Evolutionary conservation across 176 grass and related monocot genomes (phyloP).

Genomic region (Bonia amplexicaulis): DNA sequence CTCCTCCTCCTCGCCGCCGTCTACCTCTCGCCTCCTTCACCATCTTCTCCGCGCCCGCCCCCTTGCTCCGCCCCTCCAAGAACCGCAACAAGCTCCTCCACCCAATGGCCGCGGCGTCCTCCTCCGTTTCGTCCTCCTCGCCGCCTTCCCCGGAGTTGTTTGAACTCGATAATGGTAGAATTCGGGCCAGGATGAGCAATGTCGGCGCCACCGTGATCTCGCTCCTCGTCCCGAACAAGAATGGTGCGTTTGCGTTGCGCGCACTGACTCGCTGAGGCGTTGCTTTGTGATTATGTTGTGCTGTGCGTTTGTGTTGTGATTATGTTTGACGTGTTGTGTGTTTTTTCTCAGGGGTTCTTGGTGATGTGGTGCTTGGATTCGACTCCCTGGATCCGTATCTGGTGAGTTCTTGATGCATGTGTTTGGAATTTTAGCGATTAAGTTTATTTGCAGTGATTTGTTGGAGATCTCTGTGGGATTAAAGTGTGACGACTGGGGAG

Average conservation of each 20-base stretch:
- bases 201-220: constrained; percentile 76
- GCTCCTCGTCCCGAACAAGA: constrained; percentile 69
- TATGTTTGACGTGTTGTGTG: not conserved
- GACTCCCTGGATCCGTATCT: constrained; percentile 73
- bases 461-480: constrained; percentile 14
- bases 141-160: constrained; percentile 39
- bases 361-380: constrained; percentile 95
- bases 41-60: constrained; percentile 42
- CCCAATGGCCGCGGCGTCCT: not conserved
- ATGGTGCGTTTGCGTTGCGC: constrained; percentile 29
- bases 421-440: not conserved
- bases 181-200: constrained; percentile 66
- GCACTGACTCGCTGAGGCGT: not conserved
- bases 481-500: not conserved
- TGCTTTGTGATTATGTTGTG: not conserved
- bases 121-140: not conserved
- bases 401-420: constrained; percentile 34
- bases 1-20: constrained; percentile 52
- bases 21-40: constrained; percentile 54
- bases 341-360: constrained; percentile 48
- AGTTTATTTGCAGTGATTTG: not conserved
- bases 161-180: constrained; percentile 56
- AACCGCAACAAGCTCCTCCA: constrained; percentile 9
- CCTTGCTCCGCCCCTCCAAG: constrained; percentile 13
- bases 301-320: not conserved